Conservation (phyloP, 2,329 filamentous ascomycete genomes). For the Colletotrichum camelliae region DNA sequence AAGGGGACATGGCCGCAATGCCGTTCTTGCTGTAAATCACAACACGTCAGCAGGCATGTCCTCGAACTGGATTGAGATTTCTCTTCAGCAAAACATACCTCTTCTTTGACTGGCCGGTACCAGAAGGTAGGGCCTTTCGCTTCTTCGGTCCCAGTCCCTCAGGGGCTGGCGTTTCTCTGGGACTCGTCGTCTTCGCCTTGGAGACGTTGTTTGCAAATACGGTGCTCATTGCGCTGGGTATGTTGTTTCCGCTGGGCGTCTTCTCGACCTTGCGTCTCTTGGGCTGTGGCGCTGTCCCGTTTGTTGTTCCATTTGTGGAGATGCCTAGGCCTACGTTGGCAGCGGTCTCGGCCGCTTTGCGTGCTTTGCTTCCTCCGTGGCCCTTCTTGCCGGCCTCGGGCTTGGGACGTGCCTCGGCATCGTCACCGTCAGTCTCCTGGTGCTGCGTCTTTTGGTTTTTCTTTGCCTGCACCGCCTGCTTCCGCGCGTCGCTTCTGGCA, state of each 20-base stretch:
- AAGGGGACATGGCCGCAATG: constrained; percentile 65
- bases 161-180: constrained; percentile 69
- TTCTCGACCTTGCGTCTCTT: constrained; percentile 88
- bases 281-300: constrained; percentile 59
- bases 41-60: constrained; percentile 16
- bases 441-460: constrained; percentile 74
- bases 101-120: constrained; percentile 78
- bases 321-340: constrained; percentile 69
- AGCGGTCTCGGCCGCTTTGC: constrained; percentile 63
- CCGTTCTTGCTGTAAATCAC: constrained; percentile 35
- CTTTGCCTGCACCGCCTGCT: constrained; percentile 80
- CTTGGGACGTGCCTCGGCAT: constrained; percentile 59
- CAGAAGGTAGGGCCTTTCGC: constrained; percentile 67
- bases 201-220: constrained; percentile 55
- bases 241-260: constrained; percentile 50
- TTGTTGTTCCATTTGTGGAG: constrained; percentile 56
- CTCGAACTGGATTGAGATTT: background rate
- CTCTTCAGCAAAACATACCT: constrained; percentile 53
- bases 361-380: constrained; percentile 63
- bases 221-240: constrained; percentile 70
- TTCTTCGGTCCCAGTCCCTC: constrained; percentile 71
- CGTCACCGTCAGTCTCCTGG: constrained; percentile 81
- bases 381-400: constrained; percentile 64
- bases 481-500: constrained; percentile 81
- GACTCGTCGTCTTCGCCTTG: constrained; percentile 68